Percentiles rank a stretch among this genome's conserved stretches.
Evolutionary conservation across 176 grass and related monocot species (phyloP).

Genomic region (Oryza meyeriana): DNA sequence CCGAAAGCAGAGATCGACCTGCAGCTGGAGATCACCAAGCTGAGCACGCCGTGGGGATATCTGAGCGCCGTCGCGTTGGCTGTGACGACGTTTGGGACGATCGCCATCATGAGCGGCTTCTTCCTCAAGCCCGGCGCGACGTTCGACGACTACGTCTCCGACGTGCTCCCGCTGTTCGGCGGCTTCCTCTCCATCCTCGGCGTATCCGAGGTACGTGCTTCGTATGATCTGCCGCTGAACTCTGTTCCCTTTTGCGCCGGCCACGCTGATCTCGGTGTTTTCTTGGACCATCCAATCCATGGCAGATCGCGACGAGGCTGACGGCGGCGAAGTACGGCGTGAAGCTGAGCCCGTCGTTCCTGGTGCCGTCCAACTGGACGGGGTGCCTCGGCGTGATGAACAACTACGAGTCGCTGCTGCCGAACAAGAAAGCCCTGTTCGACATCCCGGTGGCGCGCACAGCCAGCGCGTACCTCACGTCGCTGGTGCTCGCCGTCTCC

Average conservation of each 20-base stretch:
- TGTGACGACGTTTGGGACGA: slow-evolving; percentile 86
- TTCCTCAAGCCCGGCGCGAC: slow-evolving; percentile 90
- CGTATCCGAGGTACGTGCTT: slow-evolving; percentile 72
- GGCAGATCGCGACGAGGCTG: slow-evolving; percentile 85
- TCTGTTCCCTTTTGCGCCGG: background rate
- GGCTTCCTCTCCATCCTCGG: slow-evolving; percentile 84
- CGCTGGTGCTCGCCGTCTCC: slow-evolving; percentile 61
- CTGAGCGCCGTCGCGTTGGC: slow-evolving; percentile 58
- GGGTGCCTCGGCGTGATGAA: slow-evolving; percentile 95
- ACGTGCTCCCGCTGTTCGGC: slow-evolving; percentile 85
- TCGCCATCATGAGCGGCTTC: slow-evolving; percentile 88
- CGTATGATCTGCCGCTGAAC: background rate
- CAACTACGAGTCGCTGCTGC: slow-evolving; percentile 89
- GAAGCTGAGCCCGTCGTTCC: slow-evolving; percentile 89
- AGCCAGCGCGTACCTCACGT: slow-evolving; percentile 86
- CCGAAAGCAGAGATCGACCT: slow-evolving; percentile 95
- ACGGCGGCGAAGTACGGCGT: slow-evolving; percentile 78
- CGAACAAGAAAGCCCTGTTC: slow-evolving; percentile 88
- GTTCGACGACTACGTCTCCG: slow-evolving; percentile 76
- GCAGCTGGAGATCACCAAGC: slow-evolving; percentile 69
- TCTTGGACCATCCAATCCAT: background rate
- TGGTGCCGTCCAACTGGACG: slow-evolving; percentile 97
- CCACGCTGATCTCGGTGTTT: background rate
- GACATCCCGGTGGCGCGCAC: slow-evolving; percentile 85
- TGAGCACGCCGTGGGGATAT: slow-evolving; percentile 89